Base-by-base conservation (phyloP, 305 asterid species). In the Plantago rigida region DNA sequence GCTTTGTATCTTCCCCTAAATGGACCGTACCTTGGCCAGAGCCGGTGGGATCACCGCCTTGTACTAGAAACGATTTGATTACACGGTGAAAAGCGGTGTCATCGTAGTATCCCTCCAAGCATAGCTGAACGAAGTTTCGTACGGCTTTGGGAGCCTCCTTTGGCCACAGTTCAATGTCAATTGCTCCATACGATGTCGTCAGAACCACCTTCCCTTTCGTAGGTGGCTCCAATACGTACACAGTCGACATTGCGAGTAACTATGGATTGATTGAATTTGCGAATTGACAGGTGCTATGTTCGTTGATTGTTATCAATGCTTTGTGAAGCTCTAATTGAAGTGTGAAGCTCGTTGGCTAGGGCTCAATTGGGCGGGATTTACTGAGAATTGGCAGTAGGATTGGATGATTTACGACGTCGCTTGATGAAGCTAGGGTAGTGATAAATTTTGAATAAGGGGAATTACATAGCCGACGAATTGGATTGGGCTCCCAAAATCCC, bases 91-190 rank as follows among this genome's bases (percentile, higher is more conserved):
- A 87, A 60, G 81, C 82, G 47, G 92, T 85, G 59, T 80, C 75
- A 56, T 87, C 71, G 65, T 85, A 91, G 79, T 84, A 91, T 22
- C 97, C 92, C 69, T 91, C 97, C 44, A 91, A 86, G 80, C 96
- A 91, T 7, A 91, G 94, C 85, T 91, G 97, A 66, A 84, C 89
- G 74, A 91, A 87, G 81, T 91, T 91, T 66, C 96, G 84, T 24
- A 79, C 95, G 68, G 97, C 97, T 68, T 91, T 91, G 0, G 97
- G 97, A 26, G 96, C 96, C 71, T 91, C 96, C 70, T 87, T 91
- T 5, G 97, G 97, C 97, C 96, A 91, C 2, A 91, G 87, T 77
- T 91, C 97, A 62, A 91, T 84, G 80, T 91, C 97, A 49, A 91
- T 42, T 8, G 97, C 87, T 14, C 97, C 97, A 61, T 78, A 81